phyloP scores from a whole-genome alignment of 257 asterid genomes.

The Pogostemon cablin region DNA sequence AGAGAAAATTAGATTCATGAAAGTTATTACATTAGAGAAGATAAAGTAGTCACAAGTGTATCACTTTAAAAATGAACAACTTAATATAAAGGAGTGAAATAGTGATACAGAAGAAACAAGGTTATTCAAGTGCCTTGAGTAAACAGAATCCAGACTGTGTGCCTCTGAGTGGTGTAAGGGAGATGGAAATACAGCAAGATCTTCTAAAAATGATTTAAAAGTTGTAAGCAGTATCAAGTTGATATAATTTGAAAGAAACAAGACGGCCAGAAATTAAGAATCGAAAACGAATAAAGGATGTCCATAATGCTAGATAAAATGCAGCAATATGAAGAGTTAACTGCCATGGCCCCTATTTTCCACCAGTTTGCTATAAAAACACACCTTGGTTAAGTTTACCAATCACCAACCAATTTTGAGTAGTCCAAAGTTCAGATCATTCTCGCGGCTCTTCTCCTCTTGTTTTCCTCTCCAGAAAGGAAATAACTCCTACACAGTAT shows the following conservation, averaged over 20 bases:
- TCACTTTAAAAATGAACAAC: background rate
- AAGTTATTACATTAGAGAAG: background rate
- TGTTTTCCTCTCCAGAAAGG: background rate
- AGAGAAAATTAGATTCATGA: no score
- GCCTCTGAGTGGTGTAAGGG: background rate
- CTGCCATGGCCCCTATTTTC: background rate
- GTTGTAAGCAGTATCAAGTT: background rate
- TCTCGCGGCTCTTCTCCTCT: background rate
- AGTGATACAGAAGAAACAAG: background rate
- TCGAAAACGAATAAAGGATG: background rate
- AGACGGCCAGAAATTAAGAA: background rate
- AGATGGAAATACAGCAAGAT: background rate
- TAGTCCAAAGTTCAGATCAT: slow-evolving; percentile 12
- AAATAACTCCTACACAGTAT: slow-evolving; percentile 10
- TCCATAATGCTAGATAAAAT: background rate
- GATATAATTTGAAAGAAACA: background rate
- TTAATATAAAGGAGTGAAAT: background rate
- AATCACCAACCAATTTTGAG: slow-evolving; percentile 21
- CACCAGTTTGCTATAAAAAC: slow-evolving; percentile 19
- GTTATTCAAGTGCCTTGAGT: background rate
- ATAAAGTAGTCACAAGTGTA: background rate
- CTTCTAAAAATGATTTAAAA: background rate
- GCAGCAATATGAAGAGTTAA: slow-evolving; percentile 13
- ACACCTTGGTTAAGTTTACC: slow-evolving; percentile 3
- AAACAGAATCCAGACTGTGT: background rate